Base-by-base conservation (phyloP, 106 monocot species). In the Dendrobium huoshanense region DNA sequence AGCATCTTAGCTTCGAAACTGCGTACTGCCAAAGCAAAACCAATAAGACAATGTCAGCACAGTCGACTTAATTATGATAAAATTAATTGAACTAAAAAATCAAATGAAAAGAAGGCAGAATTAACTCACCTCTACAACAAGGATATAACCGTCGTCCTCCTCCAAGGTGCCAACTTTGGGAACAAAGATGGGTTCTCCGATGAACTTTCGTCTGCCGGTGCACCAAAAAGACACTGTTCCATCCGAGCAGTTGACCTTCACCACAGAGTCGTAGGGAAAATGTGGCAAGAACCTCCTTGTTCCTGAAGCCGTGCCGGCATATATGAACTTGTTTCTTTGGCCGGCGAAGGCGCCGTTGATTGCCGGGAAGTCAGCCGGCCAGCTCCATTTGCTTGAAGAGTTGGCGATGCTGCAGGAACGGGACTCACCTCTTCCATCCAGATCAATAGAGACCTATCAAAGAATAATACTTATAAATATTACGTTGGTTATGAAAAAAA, bases 161-260 rank as follows among this genome's bases (percentile, higher is more conserved):
- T 67, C 94, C 42, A 89, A 89, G 20, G 48, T 83, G 0, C 4
- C 49, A 3, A 77, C 94, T 72, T 64, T 84, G 11, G 87, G 77
- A 41, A 97, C 84, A 75, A 92, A 97, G 6, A 89, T 77, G 7
- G 96, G 94, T 81, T 97, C 96, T 43, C 96, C 96, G 59, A 97
- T 68, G 81, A 97, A 94, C 47, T 55, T 78, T 49, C 94, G 72
- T 25, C 67, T 56, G 0, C 89, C 92, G 2, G 92, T 81, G 40
- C 82, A 88, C 96, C 96, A 97, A 2, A 77, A 85, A 11, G 79
- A 41, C 17, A 77, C 89, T 0, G 88, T 83, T 25, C 86, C 87
- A 44, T 89, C 82, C 0, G 24, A 20, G 55, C 49, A 43, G 68
- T 92, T 73, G 22, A 92, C 3, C 89, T 97, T 97, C 48, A 83